phyloP scores from a whole-genome alignment of 768 basidiomycete species.

The Trametes meyenii region DNA sequence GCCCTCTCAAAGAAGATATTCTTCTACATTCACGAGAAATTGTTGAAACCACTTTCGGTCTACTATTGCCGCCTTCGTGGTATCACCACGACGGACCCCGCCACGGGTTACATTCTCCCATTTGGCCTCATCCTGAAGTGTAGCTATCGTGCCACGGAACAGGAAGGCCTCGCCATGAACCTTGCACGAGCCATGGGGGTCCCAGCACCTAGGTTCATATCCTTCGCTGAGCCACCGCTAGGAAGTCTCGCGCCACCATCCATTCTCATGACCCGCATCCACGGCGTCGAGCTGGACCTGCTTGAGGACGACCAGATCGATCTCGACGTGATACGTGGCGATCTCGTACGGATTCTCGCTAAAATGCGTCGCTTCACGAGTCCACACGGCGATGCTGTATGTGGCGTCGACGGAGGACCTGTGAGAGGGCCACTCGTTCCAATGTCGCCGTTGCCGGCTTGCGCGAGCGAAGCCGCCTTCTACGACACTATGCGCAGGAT shows the following conservation, averaged over 20 bases:
- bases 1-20: conserved; percentile 4
- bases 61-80: not conserved
- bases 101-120: not conserved
- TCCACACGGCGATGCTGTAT: conserved; percentile 6
- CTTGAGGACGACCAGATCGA: conserved; percentile 9
- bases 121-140: conserved; percentile 13
- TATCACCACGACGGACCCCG: not conserved
- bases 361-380: conserved; percentile 6
- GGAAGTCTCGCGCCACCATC: not conserved
- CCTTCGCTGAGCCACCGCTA: not conserved
- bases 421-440: not conserved
- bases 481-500: not conserved
- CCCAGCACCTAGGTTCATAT: conserved; percentile 9
- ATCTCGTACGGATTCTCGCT: conserved; percentile 4
- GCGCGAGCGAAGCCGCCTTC: conserved; percentile 5
- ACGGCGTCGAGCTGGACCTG: not conserved
- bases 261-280: conserved; percentile 10
- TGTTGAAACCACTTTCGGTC: not conserved
- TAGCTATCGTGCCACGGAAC: not conserved
- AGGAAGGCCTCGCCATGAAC: conserved; percentile 13
- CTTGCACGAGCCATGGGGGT: conserved; percentile 11
- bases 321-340: not conserved
- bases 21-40: conserved; percentile 8
- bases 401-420: conserved; percentile 3
- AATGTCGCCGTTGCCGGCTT: not conserved